Conservation (phyloP, 495 filamentous ascomycete species). For the Xylaria bambusicola region DNA sequence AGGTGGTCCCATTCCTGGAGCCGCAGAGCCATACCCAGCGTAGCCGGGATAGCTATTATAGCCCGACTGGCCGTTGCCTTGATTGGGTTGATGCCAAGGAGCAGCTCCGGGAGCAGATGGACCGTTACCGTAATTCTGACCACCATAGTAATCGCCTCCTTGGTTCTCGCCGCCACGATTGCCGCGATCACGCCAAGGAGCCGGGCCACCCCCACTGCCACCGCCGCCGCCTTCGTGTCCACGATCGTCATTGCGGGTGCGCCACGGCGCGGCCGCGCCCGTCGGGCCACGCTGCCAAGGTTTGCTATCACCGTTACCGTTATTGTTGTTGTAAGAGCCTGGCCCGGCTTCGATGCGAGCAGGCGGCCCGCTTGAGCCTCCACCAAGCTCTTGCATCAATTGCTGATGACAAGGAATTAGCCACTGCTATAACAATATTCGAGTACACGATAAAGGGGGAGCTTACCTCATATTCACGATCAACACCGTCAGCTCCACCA, state of each 20-base stretch:
- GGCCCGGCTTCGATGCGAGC: constrained; percentile 88
- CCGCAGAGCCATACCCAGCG: constrained; percentile 25
- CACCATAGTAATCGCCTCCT: constrained; percentile 51
- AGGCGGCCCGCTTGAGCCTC: constrained; percentile 66
- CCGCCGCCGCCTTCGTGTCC: constrained; percentile 35
- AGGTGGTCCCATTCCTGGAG: constrained; percentile 56
- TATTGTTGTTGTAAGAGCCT: constrained; percentile 51
- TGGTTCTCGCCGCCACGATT: constrained; percentile 33
- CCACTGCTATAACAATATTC: constrained; percentile 37
- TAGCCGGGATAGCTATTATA: constrained; percentile 48
- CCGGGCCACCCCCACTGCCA: constrained; percentile 38
- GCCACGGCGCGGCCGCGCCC: constrained; percentile 84
- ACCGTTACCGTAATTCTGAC: constrained; percentile 40
- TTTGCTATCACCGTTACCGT: constrained; percentile 55
- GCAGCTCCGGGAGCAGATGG: constrained; percentile 57
- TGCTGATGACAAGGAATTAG: constrained; percentile 54
- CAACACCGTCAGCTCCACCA: constrained; percentile 80
- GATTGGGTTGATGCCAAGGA: constrained; percentile 68
- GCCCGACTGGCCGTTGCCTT: constrained; percentile 48
- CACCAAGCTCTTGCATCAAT: constrained; percentile 97
- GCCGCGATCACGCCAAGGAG: constrained; percentile 57
- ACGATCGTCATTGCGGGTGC: constrained; percentile 46
- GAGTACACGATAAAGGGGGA: not conserved
- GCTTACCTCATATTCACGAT: constrained; percentile 92
- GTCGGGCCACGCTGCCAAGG: constrained; percentile 93